Evolutionary conservation across 2,329 filamentous ascomycete species (phyloP).

Genomic region (Trichoderma sp.): DNA sequence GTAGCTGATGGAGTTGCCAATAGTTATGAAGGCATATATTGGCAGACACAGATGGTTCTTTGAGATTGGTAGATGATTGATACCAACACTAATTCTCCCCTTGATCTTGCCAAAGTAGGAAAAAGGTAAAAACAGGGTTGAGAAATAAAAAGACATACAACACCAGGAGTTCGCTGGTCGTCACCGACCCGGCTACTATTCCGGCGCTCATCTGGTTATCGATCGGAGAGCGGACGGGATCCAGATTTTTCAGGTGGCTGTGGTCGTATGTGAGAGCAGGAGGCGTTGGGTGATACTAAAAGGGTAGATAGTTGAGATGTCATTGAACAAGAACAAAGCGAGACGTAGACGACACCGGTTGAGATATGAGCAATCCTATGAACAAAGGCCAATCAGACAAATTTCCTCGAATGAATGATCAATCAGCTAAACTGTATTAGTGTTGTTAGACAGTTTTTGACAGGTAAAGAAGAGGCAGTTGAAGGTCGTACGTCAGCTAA

Average conservation of each 20-base stretch:
- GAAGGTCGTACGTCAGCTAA: background rate
- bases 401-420: background rate
- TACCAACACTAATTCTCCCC: background rate
- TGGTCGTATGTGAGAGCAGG: conserved; percentile 29
- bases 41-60: background rate
- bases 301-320: background rate
- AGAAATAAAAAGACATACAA: background rate
- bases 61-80: background rate
- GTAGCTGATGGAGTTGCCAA: background rate
- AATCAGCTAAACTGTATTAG: no score
- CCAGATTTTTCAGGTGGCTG: conserved; percentile 27
- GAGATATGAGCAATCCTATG: background rate
- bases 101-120: background rate
- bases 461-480: background rate
- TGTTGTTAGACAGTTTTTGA: no score
- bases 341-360: background rate
- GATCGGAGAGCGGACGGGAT: conserved; percentile 29
- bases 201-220: conserved; percentile 28
- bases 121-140: background rate
- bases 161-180: conserved; percentile 9
- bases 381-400: background rate
- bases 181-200: conserved; percentile 29
- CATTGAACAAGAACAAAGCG: background rate
- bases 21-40: background rate
- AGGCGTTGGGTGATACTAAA: background rate